phyloP scores from a whole-genome alignment of 164 flowering plant genomes.

The Sextonia rubra region DNA sequence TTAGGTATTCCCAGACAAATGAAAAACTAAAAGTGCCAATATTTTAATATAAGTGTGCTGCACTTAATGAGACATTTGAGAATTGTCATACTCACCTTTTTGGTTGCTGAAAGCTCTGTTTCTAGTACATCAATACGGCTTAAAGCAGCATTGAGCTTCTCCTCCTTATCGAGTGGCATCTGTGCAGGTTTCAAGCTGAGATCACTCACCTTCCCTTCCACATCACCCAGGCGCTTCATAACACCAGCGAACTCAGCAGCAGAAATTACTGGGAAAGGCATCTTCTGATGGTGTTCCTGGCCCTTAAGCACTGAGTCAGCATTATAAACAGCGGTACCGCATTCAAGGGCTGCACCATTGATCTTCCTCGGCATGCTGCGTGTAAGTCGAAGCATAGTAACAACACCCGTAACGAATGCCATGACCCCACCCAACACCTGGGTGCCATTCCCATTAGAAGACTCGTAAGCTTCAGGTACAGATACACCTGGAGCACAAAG shows the following conservation, averaged over 20 bases:
- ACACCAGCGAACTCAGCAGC: constrained; percentile 38
- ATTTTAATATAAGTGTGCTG: neutral
- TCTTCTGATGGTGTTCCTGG: constrained; percentile 13
- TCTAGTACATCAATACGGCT: constrained; percentile 49
- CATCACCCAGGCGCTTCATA: constrained; percentile 57
- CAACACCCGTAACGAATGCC: constrained; percentile 70
- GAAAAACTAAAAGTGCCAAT: neutral
- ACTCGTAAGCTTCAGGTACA: constrained; percentile 24
- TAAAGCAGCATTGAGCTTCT: constrained; percentile 51
- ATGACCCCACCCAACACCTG: constrained; percentile 48
- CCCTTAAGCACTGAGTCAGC: constrained; percentile 21
- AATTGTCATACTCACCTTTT: constrained; percentile 46
- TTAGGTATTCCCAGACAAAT: neutral
- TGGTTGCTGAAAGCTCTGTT: constrained; percentile 54
- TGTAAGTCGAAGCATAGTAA: constrained; percentile 63
- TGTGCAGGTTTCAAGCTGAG: constrained; percentile 33
- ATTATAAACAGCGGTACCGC: constrained; percentile 21
- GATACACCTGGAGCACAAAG: no score
- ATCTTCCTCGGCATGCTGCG: constrained; percentile 64
- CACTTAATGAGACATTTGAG: neutral
- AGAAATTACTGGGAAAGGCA: constrained; percentile 31
- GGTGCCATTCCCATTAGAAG: constrained; percentile 27
- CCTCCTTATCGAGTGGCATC: constrained; percentile 70
- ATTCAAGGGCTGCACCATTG: constrained; percentile 48
- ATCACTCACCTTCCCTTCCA: constrained; percentile 56